Evolutionary conservation across 2,329 filamentous ascomycete species (phyloP), one percentile per base, ranked within the genome.

Genomic region (Cladophialophora psammophila): DNA sequence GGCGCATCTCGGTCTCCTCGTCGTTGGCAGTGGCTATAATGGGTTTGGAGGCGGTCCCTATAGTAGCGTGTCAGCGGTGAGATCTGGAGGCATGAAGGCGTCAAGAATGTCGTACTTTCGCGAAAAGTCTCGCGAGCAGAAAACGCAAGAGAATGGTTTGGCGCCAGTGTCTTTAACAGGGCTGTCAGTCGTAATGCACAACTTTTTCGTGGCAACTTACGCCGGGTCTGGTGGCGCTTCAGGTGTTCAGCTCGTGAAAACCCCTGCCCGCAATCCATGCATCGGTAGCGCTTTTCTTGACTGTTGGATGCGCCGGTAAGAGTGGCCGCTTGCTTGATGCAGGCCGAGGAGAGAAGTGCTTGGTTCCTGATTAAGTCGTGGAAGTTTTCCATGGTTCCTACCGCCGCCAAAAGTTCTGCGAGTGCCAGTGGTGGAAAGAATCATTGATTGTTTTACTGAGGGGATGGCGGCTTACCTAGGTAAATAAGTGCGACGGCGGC

Each of bases 161-260:
- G 81, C 73, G 36, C 81, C 81, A 45, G 81, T 80, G 75, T 83
- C 81, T 83, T 60, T 18, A 45, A 26, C n/a, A 18, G 8, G 15
- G 6, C 18, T 12, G 36, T 58, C 50, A 57, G 59, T 40, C n/a
- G 32, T n/a, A 18, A 31, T 35, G 26, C 15, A n/a, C 58, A 45
- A 42, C 48, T 63, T 63, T 56, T 54, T 34, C 75, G 78, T n/a
- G 20, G 53, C 36, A n/a, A 62, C 65, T 71, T 78, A 82, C 81
- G 81, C 65, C 80, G 76, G 45, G 82, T 74, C 68, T 82, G 79
- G 70, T 83, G 81, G 63, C 81, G 75, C 71, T 82, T 83, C 40
- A 83, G 73, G 72, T 83, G 81, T 75, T 83, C 81, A 72, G 81
- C 80, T 64, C 81, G 80, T 31, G 81, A 81, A 74, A 83, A 83